Conservation (phyloP, 163 green algal species). For the Chloroidium sp. region DNA sequence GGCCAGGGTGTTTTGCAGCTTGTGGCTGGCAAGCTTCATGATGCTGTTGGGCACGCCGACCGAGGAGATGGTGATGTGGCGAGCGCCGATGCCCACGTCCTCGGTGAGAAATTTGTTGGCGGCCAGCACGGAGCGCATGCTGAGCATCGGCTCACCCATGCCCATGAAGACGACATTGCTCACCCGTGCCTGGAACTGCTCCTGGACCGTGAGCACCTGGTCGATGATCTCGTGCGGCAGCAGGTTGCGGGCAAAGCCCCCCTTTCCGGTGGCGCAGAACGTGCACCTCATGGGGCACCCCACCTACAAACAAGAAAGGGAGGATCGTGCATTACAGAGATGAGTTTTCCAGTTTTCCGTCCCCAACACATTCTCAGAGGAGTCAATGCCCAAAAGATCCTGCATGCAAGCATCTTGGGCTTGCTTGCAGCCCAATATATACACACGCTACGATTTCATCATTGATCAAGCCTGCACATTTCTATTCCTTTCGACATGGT, state of each 20-base stretch:
- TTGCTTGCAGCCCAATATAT: too few relatives aligned
- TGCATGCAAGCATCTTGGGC: too few relatives aligned
- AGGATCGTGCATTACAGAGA: too few relatives aligned
- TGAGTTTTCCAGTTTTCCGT: too few relatives aligned
- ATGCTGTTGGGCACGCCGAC: slow-evolving; percentile 93
- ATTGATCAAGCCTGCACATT: too few relatives aligned
- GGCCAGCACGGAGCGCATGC: slow-evolving; percentile 63
- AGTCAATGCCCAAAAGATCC: too few relatives aligned
- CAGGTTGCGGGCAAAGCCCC: slow-evolving; percentile 91
- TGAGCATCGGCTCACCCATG: slow-evolving; percentile 94
- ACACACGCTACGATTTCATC: too few relatives aligned
- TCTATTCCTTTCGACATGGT: too few relatives aligned
- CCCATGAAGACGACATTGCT: slow-evolving; percentile 66
- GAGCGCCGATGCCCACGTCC: slow-evolving; percentile 54
- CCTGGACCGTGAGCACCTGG: slow-evolving; percentile 78
- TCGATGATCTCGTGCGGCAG: slow-evolving; percentile 85
- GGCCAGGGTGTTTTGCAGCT: slow-evolving; percentile 81
- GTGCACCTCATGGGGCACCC: slow-evolving; percentile 95
- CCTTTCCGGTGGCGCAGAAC: slow-evolving; percentile 97
- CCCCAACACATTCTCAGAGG: too few relatives aligned
- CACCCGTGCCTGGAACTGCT: slow-evolving; percentile 40
- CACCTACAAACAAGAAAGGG: slow-evolving; percentile 46
- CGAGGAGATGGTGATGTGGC: slow-evolving; percentile 90
- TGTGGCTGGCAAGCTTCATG: slow-evolving; percentile 43
- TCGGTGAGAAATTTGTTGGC: slow-evolving; percentile 41